Conservation (phyloP, 2,329 filamentous ascomycete species). For the Neopestalotiopsis clavispora region DNA sequence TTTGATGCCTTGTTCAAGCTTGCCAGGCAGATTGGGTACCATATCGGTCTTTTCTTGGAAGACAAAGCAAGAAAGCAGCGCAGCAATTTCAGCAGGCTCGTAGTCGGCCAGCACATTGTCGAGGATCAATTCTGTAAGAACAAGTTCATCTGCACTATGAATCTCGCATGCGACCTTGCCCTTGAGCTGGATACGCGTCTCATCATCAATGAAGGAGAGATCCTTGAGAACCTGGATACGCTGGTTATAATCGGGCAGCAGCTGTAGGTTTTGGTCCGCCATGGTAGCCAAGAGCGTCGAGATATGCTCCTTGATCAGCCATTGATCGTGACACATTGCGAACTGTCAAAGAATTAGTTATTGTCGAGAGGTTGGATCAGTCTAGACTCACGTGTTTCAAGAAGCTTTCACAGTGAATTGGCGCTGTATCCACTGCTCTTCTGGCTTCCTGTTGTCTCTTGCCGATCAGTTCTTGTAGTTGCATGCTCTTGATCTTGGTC, state of each 20-base stretch:
- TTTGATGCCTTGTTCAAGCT: conserved; percentile 80
- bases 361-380: neutral
- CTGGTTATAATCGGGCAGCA: conserved; percentile 96
- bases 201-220: conserved; percentile 87
- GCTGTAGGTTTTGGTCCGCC: conserved; percentile 94
- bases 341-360: conserved; percentile 64
- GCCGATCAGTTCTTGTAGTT: conserved; percentile 78
- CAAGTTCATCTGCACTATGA: conserved; percentile 94
- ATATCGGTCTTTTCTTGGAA: conserved; percentile 96
- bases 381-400: conserved; percentile 78
- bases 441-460: conserved; percentile 69
- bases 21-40: conserved; percentile 79
- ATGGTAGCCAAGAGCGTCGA: conserved; percentile 84
- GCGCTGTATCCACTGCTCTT: conserved; percentile 67
- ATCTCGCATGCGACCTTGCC: conserved; percentile 99
- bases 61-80: conserved; percentile 90
- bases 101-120: conserved; percentile 96
- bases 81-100: conserved; percentile 95
- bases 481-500: conserved; percentile 79
- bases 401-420: conserved; percentile 76
- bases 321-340: conserved; percentile 95
- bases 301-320: conserved; percentile 95
- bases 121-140: conserved; percentile 92
- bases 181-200: conserved; percentile 89
- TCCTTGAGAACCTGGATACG: conserved; percentile 91